Evolutionary conservation across 192 early-diverging fungal species (phyloP).

Genomic region (Coemansia sp.): DNA sequence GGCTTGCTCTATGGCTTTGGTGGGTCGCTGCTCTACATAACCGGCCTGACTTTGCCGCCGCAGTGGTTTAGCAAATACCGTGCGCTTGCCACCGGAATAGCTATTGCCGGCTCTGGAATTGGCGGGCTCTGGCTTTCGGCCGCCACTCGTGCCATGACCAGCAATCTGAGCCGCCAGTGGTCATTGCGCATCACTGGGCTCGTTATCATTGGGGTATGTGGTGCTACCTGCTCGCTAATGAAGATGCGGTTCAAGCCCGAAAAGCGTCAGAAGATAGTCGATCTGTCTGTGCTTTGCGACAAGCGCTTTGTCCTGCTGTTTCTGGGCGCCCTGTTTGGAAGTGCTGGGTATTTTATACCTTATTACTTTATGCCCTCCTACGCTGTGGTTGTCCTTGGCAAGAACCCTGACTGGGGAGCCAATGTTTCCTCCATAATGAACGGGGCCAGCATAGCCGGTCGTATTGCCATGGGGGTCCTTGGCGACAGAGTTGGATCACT

Average conservation of each 20-base stretch:
- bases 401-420: slow-evolving; percentile 21
- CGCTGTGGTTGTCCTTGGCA: slow-evolving; percentile 10
- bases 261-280: slow-evolving; percentile 18
- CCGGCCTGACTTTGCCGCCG: slow-evolving; percentile 60
- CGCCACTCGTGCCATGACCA: slow-evolving; percentile 56
- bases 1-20: slow-evolving; percentile 72
- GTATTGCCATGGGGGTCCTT: slow-evolving; percentile 22
- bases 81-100: slow-evolving; percentile 66
- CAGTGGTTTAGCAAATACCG: slow-evolving; percentile 69
- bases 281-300: slow-evolving; percentile 11
- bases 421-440: slow-evolving; percentile 41
- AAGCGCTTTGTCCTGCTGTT: slow-evolving; percentile 22
- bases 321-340: slow-evolving; percentile 8
- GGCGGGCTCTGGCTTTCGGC: slow-evolving; percentile 66
- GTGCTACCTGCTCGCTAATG: slow-evolving; percentile 14
- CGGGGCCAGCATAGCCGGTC: slow-evolving; percentile 23
- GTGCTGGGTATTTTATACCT: slow-evolving; percentile 15
- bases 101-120: slow-evolving; percentile 67
- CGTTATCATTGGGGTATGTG: slow-evolving; percentile 40
- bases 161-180: slow-evolving; percentile 56
- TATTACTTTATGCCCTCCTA: slow-evolving; percentile 28
- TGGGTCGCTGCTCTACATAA: slow-evolving; percentile 59
- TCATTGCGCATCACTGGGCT: slow-evolving; percentile 64
- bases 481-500: slow-evolving; percentile 25
- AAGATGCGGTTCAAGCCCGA: slow-evolving; percentile 14